phyloP scores from a whole-genome alignment of 1,139 yeast species.

The Geotrichum europaeum region DNA sequence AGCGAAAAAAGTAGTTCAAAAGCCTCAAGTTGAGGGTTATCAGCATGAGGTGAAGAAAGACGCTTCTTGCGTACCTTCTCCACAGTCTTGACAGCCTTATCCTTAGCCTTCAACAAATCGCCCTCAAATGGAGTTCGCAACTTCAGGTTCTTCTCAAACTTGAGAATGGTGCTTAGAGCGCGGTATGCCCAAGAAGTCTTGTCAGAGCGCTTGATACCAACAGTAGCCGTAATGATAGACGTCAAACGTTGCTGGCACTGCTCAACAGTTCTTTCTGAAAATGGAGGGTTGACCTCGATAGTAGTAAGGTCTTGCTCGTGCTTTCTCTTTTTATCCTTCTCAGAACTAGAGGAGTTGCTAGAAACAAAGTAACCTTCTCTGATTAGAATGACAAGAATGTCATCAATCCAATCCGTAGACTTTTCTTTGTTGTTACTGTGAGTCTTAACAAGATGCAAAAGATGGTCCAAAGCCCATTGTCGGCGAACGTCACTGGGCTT shows the following conservation, averaged over 20 bases:
- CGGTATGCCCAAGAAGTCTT: slow-evolving; percentile 55
- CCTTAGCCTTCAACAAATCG: slow-evolving; percentile 39
- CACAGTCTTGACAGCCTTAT: slow-evolving; percentile 48
- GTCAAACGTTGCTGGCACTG: slow-evolving; percentile 49
- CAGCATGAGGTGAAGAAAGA: slow-evolving; percentile 37
- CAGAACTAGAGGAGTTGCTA: slow-evolving; percentile 1
- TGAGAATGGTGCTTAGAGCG: slow-evolving; percentile 21
- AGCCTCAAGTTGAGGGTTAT: slow-evolving; percentile 41
- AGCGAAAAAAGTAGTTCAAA: slow-evolving; percentile 74
- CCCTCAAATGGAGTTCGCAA: slow-evolving; percentile 34
- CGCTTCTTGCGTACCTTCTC: slow-evolving; percentile 41
- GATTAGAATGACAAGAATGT: slow-evolving; percentile 48
- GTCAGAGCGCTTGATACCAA: slow-evolving; percentile 43
- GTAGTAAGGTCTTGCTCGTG: slow-evolving; percentile 6
- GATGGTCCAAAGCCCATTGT: slow-evolving; percentile 64
- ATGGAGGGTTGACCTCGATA: slow-evolving; percentile 16
- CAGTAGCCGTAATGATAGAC: slow-evolving; percentile 46
- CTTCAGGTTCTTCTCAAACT: slow-evolving; percentile 23
- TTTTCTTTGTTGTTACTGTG: slow-evolving; percentile 19
- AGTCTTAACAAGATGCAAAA: slow-evolving; percentile 46
- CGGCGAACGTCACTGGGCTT: slow-evolving; percentile 43
- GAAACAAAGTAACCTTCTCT: slow-evolving; percentile 49
- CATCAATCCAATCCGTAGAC: slow-evolving; percentile 41
- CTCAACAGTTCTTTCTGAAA: slow-evolving; percentile 22
- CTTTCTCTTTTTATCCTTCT: slow-evolving; percentile 19